Evolutionary conservation across 1,284 basidiomycete species (phyloP), one percentile per base, ranked within the genome.

Genomic region (Rhodotorula sp.): DNA sequence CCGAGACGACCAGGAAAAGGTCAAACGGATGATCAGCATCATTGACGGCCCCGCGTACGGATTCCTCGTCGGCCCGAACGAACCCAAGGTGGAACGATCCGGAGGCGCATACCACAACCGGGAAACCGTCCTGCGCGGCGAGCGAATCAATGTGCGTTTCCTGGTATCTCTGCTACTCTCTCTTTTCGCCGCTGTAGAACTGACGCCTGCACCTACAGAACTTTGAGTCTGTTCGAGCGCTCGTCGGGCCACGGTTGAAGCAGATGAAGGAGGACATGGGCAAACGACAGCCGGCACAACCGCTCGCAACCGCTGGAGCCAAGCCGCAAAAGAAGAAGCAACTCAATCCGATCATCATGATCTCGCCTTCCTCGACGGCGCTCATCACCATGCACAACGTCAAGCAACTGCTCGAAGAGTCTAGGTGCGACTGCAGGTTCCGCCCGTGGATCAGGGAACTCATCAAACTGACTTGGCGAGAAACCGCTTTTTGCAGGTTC

Each of bases 341-440:
- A 34, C 49, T 68, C 4, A 76, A 90, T 81, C 95, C 95, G 0
- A 98, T 99, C 79, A 95, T 98, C 80, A 90, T 98, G 82, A 93
- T 99, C 52, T 96, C 94, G 0, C 97, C 93, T 0, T 94, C 92
- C 1, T 94, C 94, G 0, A 97, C 95, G 0, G 89, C 94, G 14
- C 87, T 99, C 66, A 89, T 99, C 79, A 97, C 93, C 7, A 97
- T 99, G 93, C 90, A 95, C 86, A 99, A 99, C 81, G 93, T 98
- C 71, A 92, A 92, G 81, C 87, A 87, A 59, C 96, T 98, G 81
- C 83, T 99, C 23, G 92, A 97, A 83, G 91, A 97, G 79, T 88
- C 93, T 3, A 83, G 88, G 87, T 94, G 83, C 78, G 89, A 83
- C 12, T 67, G 70, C 34, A 59, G 57, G 23, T 43, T 10, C 39